Evolutionary conservation across 2,329 filamentous ascomycete genomes (phyloP).

Genomic region (Cryphonectria japonica): DNA sequence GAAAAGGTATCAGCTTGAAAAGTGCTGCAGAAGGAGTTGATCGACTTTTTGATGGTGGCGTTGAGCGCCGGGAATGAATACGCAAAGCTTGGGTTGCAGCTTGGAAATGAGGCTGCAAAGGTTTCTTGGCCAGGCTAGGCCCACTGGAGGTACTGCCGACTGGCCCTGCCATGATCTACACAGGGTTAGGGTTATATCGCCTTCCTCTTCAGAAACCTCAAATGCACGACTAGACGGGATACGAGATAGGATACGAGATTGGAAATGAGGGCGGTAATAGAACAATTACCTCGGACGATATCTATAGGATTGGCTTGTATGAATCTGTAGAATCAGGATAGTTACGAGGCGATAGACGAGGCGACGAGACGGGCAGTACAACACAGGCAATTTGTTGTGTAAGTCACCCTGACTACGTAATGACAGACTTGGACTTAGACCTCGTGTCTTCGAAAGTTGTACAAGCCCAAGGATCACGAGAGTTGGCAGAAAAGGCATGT

Average conservation of each 20-base stretch:
- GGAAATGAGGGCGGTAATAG: neutral
- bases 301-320: neutral
- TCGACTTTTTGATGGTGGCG: neutral
- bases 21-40: neutral
- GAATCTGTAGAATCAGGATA: neutral
- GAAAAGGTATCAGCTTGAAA: neutral
- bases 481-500: neutral
- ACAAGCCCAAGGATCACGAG: neutral
- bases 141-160: neutral
- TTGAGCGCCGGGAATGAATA: neutral
- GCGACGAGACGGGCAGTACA: neutral
- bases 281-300: neutral
- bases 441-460: neutral
- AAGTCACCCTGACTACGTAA: slow-evolving; percentile 8
- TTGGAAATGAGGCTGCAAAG: slow-evolving; percentile 19
- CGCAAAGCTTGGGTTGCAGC: slow-evolving; percentile 7
- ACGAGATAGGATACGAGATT: neutral
- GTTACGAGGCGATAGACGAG: neutral
- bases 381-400: neutral
- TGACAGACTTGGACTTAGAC: neutral
- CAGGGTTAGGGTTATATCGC: neutral
- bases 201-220: neutral
- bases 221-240: neutral
- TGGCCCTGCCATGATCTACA: neutral
- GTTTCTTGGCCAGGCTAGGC: neutral